These are phyloP conservation scores for Flaveria bidentis DNA, from an alignment of 129 eudicot genomes.

Conservation along the genomic window DNA sequence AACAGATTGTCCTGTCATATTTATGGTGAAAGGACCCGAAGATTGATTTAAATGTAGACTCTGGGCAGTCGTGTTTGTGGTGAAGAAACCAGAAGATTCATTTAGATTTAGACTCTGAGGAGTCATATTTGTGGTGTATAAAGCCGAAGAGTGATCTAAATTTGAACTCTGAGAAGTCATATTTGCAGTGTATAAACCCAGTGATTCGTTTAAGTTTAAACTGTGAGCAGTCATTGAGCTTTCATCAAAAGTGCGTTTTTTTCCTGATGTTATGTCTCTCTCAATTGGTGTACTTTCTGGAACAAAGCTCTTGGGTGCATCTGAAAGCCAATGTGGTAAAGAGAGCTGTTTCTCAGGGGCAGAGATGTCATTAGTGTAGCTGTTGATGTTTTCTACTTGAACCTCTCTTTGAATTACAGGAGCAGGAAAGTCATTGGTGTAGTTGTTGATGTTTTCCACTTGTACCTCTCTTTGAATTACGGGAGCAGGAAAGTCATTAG, in stretches of 20 bases:
- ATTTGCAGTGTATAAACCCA: background rate
- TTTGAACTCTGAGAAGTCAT: background rate
- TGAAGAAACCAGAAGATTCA: background rate
- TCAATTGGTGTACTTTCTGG: constrained; percentile 55
- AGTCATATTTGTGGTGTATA: background rate
- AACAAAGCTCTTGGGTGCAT: constrained; percentile 34
- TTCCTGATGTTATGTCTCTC: constrained; percentile 45
- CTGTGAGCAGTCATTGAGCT: constrained; percentile 42
- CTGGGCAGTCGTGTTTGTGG: constrained; percentile 19
- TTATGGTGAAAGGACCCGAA: constrained; percentile 20
- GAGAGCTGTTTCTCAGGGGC: constrained; percentile 75
- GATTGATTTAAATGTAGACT: background rate
- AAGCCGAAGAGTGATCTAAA: background rate
- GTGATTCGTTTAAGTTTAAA: background rate
- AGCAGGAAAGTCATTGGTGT: constrained; percentile 32
- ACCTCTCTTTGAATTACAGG: constrained; percentile 24
- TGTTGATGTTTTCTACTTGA: constrained; percentile 14
- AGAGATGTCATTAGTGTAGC: constrained; percentile 22
- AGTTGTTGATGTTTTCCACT: constrained; percentile 36
- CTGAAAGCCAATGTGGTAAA: constrained; percentile 46
- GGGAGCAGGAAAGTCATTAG: constrained; percentile 29
- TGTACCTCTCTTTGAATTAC: constrained; percentile 20
- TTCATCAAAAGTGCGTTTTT: constrained; percentile 80
- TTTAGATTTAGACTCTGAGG: background rate
- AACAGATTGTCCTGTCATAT: constrained; percentile 49